Percentiles rank a stretch among this genome's conserved stretches.
These are phyloP conservation scores for Calocybe cyanea DNA, from an alignment of 768 basidiomycete genomes.

Conservation along the genomic window DNA sequence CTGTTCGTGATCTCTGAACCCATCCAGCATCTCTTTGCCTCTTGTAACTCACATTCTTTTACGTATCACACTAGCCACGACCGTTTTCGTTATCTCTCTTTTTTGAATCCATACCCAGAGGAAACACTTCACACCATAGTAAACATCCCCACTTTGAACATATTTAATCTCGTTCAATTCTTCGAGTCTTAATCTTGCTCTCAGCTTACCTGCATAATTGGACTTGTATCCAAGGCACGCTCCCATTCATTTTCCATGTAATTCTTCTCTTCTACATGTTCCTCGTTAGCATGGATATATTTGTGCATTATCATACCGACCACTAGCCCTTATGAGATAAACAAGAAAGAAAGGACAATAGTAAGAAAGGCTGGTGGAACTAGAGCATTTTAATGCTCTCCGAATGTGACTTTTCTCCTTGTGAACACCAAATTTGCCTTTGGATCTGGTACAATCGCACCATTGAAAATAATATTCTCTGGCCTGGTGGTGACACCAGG, in stretches of 20 bases:
- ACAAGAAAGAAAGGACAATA: too few species aligned
- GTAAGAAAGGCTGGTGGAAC: too few species aligned
- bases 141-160: constrained; percentile 6
- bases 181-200: constrained; percentile 5
- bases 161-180: neutral
- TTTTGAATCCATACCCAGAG: constrained; percentile 2
- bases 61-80: neutral
- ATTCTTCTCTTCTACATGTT: constrained; percentile 4
- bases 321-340: neutral
- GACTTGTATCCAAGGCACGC: constrained; percentile 18
- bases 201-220: constrained; percentile 16
- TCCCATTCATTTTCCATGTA: constrained; percentile 7
- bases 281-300: constrained; percentile 13
- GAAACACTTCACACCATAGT: neutral
- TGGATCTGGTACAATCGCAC: constrained; percentile 28
- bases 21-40: neutral
- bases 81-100: neutral
- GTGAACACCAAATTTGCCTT: constrained; percentile 30
- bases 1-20: neutral
- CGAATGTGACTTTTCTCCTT: too few species aligned
- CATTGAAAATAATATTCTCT: constrained; percentile 29
- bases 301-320: constrained; percentile 14
- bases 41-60: neutral
- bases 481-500: constrained; percentile 23
- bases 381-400: too few species aligned